These are phyloP conservation scores for Leucocoprinus sp. DNA, from an alignment of 768 basidiomycete species.

Conservation along the genomic window DNA sequence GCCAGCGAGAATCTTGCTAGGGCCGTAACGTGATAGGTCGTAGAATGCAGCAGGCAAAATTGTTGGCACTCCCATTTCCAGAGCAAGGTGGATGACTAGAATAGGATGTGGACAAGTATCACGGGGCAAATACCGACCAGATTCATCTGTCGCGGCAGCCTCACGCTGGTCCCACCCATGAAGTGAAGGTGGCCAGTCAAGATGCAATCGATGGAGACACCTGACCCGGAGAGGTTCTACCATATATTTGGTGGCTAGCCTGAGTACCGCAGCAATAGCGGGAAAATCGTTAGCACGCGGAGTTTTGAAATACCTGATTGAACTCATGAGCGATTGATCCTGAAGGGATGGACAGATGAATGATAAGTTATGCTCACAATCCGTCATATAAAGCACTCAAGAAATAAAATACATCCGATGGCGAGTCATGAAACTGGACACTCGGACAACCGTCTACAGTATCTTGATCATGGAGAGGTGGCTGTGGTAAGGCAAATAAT, in stretches of 20 bases:
- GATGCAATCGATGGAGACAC: slow-evolving; percentile 48
- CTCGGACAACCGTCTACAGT: slow-evolving; percentile 50
- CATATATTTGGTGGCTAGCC: slow-evolving; percentile 70
- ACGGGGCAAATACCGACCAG: slow-evolving; percentile 51
- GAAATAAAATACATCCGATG: slow-evolving; percentile 60
- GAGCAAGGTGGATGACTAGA: slow-evolving; percentile 60
- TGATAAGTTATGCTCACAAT: slow-evolving; percentile 37
- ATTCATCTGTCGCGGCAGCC: slow-evolving; percentile 37
- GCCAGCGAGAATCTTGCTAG: slow-evolving; percentile 58
- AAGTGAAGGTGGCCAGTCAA: slow-evolving; percentile 65
- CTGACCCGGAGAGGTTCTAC: slow-evolving; percentile 56
- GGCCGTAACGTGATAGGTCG: slow-evolving; percentile 65
- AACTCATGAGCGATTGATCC: not conserved
- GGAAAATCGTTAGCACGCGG: slow-evolving; percentile 49
- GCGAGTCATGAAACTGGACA: slow-evolving; percentile 57
- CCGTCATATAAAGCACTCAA: slow-evolving; percentile 70
- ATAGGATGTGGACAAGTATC: slow-evolving; percentile 58
- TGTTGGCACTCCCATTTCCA: slow-evolving; percentile 48
- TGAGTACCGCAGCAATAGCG: slow-evolving; percentile 53
- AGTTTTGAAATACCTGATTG: slow-evolving; percentile 47
- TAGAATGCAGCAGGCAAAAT: slow-evolving; percentile 68
- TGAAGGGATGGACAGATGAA: too few relatives aligned
- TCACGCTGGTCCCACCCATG: slow-evolving; percentile 65
- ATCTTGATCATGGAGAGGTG: slow-evolving; percentile 27
- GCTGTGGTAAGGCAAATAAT: slow-evolving; percentile 59